phyloP scores from a whole-genome alignment of 1,284 basidiomycete species.

The Pulveroboletus sp. region DNA sequence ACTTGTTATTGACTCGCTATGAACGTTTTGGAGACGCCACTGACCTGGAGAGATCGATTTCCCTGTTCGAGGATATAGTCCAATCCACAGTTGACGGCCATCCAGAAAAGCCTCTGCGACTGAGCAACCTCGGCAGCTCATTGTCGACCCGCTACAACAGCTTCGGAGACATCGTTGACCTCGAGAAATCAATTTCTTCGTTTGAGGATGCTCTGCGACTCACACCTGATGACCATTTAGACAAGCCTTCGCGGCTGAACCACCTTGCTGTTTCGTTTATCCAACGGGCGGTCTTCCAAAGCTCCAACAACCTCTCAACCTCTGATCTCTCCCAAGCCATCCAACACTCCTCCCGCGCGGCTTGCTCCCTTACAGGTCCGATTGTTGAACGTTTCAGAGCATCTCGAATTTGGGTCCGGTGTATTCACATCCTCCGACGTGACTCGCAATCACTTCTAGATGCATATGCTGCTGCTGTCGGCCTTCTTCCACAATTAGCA shows the following conservation, averaged over 20 bases:
- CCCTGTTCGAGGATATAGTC: neutral
- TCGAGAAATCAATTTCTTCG: neutral
- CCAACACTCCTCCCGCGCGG: neutral
- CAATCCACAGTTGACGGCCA: too few relatives aligned
- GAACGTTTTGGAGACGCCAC: neutral
- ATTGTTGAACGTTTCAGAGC: neutral
- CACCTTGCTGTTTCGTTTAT: neutral
- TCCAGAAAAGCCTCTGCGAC: neutral
- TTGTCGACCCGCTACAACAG: neutral
- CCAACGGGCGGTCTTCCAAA: neutral
- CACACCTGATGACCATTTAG: neutral
- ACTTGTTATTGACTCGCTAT: neutral
- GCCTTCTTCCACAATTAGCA: slow-evolving; percentile 4
- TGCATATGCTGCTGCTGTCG: neutral
- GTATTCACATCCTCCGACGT: neutral
- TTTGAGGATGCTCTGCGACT: neutral
- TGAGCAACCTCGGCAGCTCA: neutral
- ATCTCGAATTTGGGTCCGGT: neutral
- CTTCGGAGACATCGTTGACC: neutral
- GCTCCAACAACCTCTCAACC: neutral
- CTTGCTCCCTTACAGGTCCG: neutral
- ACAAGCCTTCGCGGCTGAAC: neutral
- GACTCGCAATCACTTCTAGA: neutral
- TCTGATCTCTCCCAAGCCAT: neutral
- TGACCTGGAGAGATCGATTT: neutral